A percentile compares a stretch with the other conserved stretches of the same genome.
Evolutionary conservation across 1,284 basidiomycete genomes (phyloP).

Genomic region (Naganishia sp.): DNA sequence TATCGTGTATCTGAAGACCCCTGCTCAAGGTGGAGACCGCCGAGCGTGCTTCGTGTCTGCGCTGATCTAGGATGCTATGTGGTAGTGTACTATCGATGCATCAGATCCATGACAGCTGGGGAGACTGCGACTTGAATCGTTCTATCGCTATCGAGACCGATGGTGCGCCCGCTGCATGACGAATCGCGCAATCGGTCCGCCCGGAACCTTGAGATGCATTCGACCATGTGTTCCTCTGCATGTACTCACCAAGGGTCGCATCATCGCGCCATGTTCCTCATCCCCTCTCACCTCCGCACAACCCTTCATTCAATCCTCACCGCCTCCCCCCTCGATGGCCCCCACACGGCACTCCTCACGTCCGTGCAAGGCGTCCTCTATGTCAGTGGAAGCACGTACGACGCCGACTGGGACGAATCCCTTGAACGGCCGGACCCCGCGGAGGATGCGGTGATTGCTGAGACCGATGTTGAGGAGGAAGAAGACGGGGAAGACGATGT

Average conservation of each 20-base stretch:
- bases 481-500: conserved; percentile 17
- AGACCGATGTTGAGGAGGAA: background rate
- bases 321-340: conserved; percentile 15
- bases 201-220: no score
- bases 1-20: no score
- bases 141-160: no score
- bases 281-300: conserved; percentile 27
- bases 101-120: no score
- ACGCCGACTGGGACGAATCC: conserved; percentile 24
- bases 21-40: no score
- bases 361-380: conserved; percentile 22
- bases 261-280: conserved; percentile 26
- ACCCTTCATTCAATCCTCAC: conserved; percentile 29
- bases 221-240: no score
- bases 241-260: background rate
- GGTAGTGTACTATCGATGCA: no score
- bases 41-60: no score
- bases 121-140: no score
- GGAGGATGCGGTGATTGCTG: background rate
- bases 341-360: conserved; percentile 29
- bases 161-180: no score
- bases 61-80: no score
- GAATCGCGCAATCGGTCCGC: no score
- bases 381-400: conserved; percentile 24
- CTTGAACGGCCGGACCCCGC: conserved; percentile 2